These are phyloP conservation scores for Macaranga tanarius DNA, from an alignment of 441 rosid genomes.

Conservation along the genomic window DNA sequence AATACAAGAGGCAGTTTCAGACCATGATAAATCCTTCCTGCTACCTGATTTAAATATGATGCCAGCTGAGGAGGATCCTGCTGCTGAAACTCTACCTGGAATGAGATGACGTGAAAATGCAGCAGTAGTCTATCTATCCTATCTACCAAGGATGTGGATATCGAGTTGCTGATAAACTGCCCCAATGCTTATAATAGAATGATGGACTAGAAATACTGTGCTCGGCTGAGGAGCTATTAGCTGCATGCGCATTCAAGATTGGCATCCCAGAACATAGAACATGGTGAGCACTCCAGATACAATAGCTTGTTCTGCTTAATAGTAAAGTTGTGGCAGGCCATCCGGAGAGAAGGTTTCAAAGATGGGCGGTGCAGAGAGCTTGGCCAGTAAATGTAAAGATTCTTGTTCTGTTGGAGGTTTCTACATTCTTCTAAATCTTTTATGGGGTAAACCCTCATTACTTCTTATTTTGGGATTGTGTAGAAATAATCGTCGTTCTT, in stretches of 20 bases:
- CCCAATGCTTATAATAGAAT: not conserved
- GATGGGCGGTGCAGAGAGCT: conserved; percentile 9
- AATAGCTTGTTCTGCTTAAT: not conserved
- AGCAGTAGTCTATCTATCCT: not conserved
- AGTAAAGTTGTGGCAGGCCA: not conserved
- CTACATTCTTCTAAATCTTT: conserved; percentile 20
- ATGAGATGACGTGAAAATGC: conserved; percentile 32
- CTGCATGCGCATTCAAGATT: conserved; percentile 11
- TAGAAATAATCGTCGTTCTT: conserved; percentile 38
- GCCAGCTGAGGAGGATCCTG: conserved; percentile 49
- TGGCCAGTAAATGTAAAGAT: conserved; percentile 11
- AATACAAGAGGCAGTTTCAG: conserved; percentile 18
- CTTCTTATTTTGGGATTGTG: conserved; percentile 31
- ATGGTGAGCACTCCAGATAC: not conserved
- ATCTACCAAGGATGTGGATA: conserved; percentile 5
- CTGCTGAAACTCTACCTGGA: conserved; percentile 32
- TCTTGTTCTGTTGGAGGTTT: conserved; percentile 12
- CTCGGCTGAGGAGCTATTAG: conserved; percentile 5
- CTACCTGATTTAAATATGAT: conserved; percentile 72
- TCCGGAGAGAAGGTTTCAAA: conserved; percentile 14
- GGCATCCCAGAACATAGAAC: not conserved
- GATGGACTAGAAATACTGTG: conserved; percentile 1
- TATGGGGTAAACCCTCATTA: conserved; percentile 41
- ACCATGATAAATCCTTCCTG: conserved; percentile 32
- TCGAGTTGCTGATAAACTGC: not conserved